phyloP scores from a whole-genome alignment of 345 rosid genomes.

The Boechera divaricarpa region DNA sequence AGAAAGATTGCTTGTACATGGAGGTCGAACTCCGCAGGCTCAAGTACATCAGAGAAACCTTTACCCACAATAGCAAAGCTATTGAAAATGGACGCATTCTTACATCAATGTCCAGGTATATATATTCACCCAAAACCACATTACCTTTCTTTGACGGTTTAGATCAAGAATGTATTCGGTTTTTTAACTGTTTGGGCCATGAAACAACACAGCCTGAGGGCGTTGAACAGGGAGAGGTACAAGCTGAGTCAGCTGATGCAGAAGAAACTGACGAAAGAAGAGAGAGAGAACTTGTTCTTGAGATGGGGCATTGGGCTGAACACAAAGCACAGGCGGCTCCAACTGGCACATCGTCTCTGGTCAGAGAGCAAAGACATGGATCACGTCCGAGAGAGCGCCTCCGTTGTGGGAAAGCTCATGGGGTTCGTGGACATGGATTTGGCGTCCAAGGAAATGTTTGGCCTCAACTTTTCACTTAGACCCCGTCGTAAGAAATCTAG shows the following conservation, averaged over 20 bases:
- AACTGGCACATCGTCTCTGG: conserved; percentile 68
- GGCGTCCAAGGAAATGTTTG: conserved; percentile 56
- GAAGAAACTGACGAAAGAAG: conserved; percentile 60
- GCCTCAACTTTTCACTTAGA: conserved; percentile 51
- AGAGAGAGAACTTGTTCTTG: conserved; percentile 69
- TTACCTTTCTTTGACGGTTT: not conserved
- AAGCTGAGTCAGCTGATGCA: conserved; percentile 64
- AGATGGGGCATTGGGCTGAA: conserved; percentile 74
- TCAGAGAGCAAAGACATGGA: conserved; percentile 62
- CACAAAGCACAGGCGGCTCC: conserved; percentile 67
- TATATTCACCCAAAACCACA: not conserved
- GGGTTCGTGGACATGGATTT: conserved; percentile 55
- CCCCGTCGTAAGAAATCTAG: conserved; percentile 43
- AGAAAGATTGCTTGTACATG: conserved; percentile 78
- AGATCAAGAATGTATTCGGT: conserved; percentile 4
- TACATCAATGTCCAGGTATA: conserved; percentile 63
- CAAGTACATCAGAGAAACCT: conserved; percentile 64
- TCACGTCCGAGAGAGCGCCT: conserved; percentile 73
- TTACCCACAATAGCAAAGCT: conserved; percentile 52
- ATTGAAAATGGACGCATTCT: conserved; percentile 58
- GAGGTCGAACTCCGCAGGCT: conserved; percentile 87
- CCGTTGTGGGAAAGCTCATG: conserved; percentile 69
- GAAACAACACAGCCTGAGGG: conserved; percentile 57
- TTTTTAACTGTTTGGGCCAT: conserved; percentile 18
- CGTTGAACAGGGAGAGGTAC: conserved; percentile 68